phyloP scores from a whole-genome alignment of 2,329 filamentous ascomycete genomes.

The Colletotrichum tamarilloi region DNA sequence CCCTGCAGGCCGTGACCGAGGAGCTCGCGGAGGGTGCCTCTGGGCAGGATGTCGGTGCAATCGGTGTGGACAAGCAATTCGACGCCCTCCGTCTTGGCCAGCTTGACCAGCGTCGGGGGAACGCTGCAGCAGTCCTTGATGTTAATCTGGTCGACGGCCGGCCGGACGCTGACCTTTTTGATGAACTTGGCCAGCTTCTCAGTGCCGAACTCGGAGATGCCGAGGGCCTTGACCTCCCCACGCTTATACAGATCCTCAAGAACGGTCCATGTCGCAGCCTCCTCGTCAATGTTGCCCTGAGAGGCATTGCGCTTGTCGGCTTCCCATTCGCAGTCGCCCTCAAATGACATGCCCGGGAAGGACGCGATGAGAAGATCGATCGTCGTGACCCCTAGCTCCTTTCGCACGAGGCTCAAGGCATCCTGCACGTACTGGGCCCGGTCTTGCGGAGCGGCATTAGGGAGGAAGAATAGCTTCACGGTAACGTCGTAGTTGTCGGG shows the following conservation, averaged over 20 bases:
- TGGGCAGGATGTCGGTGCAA: conserved; percentile 89
- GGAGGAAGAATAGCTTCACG: conserved; percentile 93
- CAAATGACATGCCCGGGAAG: conserved; percentile 93
- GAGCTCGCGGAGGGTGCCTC: conserved; percentile 85
- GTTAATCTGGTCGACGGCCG: conserved; percentile 95
- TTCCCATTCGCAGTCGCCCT: conserved; percentile 88
- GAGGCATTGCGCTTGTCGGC: conserved; percentile 70
- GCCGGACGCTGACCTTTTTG: conserved; percentile 74
- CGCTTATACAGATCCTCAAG: conserved; percentile 79
- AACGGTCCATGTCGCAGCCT: conserved; percentile 75
- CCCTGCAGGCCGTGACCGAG: conserved; percentile 78
- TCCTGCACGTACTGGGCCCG: conserved; percentile 79
- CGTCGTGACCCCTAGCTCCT: conserved; percentile 78
- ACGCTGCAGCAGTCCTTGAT: conserved; percentile 96
- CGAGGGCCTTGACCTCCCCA: conserved; percentile 80
- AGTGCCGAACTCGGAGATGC: conserved; percentile 91
- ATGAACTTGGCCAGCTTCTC: conserved; percentile 85
- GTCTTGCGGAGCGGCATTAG: conserved; percentile 71
- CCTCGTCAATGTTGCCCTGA: conserved; percentile 75
- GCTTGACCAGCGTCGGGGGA: conserved; percentile 83
- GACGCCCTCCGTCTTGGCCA: conserved; percentile 85
- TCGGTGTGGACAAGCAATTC: conserved; percentile 95
- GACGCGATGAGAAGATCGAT: conserved; percentile 93
- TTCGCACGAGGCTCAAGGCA: conserved; percentile 82
- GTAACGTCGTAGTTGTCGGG: conserved; percentile 91